phyloP scores from a whole-genome alignment of 2,329 filamentous ascomycete genomes.

The Graphilbum sp. region DNA sequence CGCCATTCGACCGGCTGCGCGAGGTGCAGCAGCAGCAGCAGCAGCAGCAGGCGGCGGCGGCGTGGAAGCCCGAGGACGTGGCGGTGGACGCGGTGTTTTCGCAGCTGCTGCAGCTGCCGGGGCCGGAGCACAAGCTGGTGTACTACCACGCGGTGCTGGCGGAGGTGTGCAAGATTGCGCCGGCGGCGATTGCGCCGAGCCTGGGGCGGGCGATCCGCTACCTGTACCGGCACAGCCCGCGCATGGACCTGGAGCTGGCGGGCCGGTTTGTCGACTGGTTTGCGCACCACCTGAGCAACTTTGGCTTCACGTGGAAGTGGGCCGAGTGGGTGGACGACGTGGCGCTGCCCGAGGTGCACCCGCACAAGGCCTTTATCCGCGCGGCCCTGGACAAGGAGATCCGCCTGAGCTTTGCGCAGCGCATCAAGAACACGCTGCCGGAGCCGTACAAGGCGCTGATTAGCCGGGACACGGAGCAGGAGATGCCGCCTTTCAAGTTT shows the following conservation, averaged over 20 bases:
- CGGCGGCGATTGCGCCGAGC: conserved; percentile 88
- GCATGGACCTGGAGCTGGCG: conserved; percentile 71
- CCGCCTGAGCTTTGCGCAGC: conserved; percentile 84
- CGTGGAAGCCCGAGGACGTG: conserved; percentile 96
- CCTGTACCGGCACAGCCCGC: conserved; percentile 67
- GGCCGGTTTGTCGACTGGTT: conserved; percentile 96
- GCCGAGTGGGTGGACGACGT: conserved; percentile 89
- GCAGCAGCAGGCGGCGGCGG: conserved; percentile 46
- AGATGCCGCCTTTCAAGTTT: conserved; percentile 93
- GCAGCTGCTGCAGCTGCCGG: conserved; percentile 76
- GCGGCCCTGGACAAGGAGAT: conserved; percentile 94
- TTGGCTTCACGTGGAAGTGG: conserved; percentile 99
- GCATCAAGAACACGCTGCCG: conserved; percentile 86
- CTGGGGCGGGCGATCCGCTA: conserved; percentile 85
- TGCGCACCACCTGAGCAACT: conserved; percentile 92
- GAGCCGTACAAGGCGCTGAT: conserved; percentile 73
- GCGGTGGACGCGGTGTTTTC: conserved; percentile 96
- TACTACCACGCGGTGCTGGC: conserved; percentile 95
- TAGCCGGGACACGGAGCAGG: conserved; percentile 75
- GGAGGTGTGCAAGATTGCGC: conserved; percentile 88
- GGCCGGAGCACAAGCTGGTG: conserved; percentile 80
- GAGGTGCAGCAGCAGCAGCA: conserved; percentile 47
- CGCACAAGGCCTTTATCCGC: conserved; percentile 83
- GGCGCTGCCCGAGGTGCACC: conserved; percentile 57
- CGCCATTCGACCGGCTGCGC: conserved; percentile 75